Evolutionary conservation across 2,329 filamentous ascomycete genomes (phyloP).

Genomic region (Trichoderma breve): DNA sequence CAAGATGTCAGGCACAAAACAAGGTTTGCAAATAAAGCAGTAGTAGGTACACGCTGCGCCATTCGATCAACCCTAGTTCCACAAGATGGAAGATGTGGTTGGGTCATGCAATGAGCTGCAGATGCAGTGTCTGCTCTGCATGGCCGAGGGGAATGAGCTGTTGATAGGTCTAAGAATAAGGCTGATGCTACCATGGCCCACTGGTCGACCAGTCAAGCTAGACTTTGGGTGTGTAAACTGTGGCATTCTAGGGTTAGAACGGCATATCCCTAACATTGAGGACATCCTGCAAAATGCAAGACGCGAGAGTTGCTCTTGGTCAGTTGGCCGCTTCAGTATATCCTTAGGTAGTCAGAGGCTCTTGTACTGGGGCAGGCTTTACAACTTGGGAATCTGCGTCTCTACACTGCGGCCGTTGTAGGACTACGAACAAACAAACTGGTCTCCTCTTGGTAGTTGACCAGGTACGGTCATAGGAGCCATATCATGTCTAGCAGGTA

Average conservation of each 20-base stretch:
- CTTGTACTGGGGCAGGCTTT: background rate
- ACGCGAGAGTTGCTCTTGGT: background rate
- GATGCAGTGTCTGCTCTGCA: slow-evolving; percentile 2
- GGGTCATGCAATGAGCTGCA: background rate
- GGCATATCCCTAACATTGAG: background rate
- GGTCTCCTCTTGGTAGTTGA: too few relatives aligned
- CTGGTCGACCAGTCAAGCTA: background rate
- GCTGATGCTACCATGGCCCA: background rate
- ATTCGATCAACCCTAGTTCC: background rate
- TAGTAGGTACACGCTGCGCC: background rate
- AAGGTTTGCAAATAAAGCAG: background rate
- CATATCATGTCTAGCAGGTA: background rate
- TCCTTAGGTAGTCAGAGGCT: background rate
- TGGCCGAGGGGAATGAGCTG: background rate
- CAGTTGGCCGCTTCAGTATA: background rate
- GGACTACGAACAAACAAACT: background rate
- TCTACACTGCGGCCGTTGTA: background rate
- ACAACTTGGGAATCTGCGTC: background rate
- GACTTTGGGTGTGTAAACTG: background rate
- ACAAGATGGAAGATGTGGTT: background rate
- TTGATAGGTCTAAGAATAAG: background rate
- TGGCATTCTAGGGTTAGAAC: background rate
- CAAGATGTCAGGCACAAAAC: background rate
- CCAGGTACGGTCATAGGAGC: background rate
- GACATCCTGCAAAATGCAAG: background rate